Percentiles rank a stretch among this genome's conserved stretches.
phyloP scores from a whole-genome alignment of 1,284 basidiomycete species.

The Bondarzewia mesenterica region DNA sequence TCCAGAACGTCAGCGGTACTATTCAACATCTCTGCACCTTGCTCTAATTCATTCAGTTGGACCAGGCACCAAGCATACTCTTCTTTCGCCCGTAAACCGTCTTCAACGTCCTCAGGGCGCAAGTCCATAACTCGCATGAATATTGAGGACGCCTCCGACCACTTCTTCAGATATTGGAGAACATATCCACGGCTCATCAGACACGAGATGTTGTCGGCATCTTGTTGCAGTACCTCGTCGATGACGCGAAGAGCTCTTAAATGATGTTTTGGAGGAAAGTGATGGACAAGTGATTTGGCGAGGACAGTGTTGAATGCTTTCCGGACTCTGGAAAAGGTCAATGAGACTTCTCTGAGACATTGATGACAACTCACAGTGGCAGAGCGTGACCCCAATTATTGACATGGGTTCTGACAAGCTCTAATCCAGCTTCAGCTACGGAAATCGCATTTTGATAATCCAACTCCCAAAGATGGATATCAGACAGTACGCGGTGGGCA shows the following conservation, averaged over 20 bases:
- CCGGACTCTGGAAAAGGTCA: conserved; percentile 34
- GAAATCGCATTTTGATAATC: conserved; percentile 76
- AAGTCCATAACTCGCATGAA: conserved; percentile 50
- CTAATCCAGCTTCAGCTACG: conserved; percentile 63
- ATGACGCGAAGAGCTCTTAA: conserved; percentile 67
- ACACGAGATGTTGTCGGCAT: conserved; percentile 56
- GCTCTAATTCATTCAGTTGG: conserved; percentile 44
- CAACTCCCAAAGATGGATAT: conserved; percentile 66
- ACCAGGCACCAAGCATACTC: conserved; percentile 85
- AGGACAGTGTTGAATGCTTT: conserved; percentile 60
- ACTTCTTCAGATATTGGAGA: conserved; percentile 55
- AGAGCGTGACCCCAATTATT: conserved; percentile 52
- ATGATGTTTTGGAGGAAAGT: conserved; percentile 89
- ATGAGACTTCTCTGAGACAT: too few relatives aligned
- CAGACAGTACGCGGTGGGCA: conserved; percentile 62
- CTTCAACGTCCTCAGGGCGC: conserved; percentile 35
- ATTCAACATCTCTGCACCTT: conserved; percentile 51
- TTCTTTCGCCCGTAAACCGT: conserved; percentile 67
- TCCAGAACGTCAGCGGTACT: conserved; percentile 53
- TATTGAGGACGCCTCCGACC: conserved; percentile 58
- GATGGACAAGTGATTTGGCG: conserved; percentile 73
- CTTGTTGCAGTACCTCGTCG: conserved; percentile 57
- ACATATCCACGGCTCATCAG: conserved; percentile 77
- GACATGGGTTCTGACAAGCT: conserved; percentile 50
- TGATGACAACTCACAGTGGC: conserved; percentile 31